Evolutionary conservation across 768 basidiomycete species (phyloP).

Genomic region (Terana coerulea): DNA sequence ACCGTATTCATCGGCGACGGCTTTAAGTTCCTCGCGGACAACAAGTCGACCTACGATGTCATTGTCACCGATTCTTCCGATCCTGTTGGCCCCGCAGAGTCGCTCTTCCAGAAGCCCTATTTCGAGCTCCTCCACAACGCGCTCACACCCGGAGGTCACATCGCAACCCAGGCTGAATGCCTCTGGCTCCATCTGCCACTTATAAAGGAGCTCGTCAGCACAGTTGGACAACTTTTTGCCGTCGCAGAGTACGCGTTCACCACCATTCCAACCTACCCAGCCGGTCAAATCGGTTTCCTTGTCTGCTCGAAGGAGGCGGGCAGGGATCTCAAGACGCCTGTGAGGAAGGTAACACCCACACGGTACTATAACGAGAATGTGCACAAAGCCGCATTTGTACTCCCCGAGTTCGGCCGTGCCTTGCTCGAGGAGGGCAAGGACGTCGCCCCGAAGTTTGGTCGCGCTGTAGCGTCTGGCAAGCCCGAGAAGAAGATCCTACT

Average conservation of each 20-base stretch:
- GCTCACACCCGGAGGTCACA: slow-evolving; percentile 83
- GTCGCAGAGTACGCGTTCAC: slow-evolving; percentile 89
- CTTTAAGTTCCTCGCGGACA: slow-evolving; percentile 92
- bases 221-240: slow-evolving; percentile 72
- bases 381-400: slow-evolving; percentile 79
- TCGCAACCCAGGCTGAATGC: slow-evolving; percentile 95
- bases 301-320: slow-evolving; percentile 76
- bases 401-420: slow-evolving; percentile 88
- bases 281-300: slow-evolving; percentile 96
- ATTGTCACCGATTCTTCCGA: slow-evolving; percentile 99
- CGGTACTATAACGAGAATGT: slow-evolving; percentile 83
- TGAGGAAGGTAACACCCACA: slow-evolving; percentile 67
- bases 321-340: slow-evolving; percentile 67
- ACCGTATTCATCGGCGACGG: slow-evolving; percentile 89
- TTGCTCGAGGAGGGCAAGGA: slow-evolving; percentile 71
- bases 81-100: slow-evolving; percentile 91
- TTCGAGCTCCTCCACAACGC: slow-evolving; percentile 93
- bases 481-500: slow-evolving; percentile 75
- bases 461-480: slow-evolving; percentile 42
- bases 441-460: slow-evolving; percentile 73
- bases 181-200: slow-evolving; percentile 91
- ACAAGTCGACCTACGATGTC: slow-evolving; percentile 86
- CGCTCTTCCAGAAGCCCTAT: slow-evolving; percentile 96
- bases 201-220: slow-evolving; percentile 70
- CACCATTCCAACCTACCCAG: slow-evolving; percentile 96